These are phyloP conservation scores for Aspergillus spinulosporus DNA, from an alignment of 2,329 filamentous ascomycete species.

Conservation along the genomic window DNA sequence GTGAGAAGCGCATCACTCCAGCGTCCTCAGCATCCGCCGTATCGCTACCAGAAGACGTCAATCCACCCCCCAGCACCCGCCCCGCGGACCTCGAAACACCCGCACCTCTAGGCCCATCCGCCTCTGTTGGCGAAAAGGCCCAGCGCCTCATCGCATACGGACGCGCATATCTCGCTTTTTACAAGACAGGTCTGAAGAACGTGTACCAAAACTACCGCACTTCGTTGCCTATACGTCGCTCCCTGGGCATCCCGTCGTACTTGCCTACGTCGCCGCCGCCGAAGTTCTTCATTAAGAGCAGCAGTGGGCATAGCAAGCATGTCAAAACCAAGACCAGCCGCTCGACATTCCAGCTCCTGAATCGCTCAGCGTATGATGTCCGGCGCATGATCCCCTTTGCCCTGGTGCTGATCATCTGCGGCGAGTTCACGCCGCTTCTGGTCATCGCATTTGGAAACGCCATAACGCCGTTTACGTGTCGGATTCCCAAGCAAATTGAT, in stretches of 20 bases:
- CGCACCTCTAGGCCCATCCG: slow-evolving; percentile 46
- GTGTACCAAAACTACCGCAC: slow-evolving; percentile 65
- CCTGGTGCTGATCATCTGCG: slow-evolving; percentile 72
- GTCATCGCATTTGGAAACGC: slow-evolving; percentile 68
- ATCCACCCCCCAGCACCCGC: slow-evolving; percentile 71
- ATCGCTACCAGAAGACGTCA: slow-evolving; percentile 49
- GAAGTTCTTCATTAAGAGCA: neutral
- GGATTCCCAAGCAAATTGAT: slow-evolving; percentile 75
- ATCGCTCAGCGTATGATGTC: slow-evolving; percentile 69
- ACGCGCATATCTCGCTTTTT: slow-evolving; percentile 78
- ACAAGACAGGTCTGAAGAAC: slow-evolving; percentile 78
- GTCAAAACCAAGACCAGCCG: slow-evolving; percentile 51
- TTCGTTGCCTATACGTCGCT: slow-evolving; percentile 33
- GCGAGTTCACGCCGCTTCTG: slow-evolving; percentile 81
- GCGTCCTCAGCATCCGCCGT: slow-evolving; percentile 23
- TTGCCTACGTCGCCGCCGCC: slow-evolving; percentile 36
- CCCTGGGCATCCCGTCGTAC: slow-evolving; percentile 33
- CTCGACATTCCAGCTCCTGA: slow-evolving; percentile 68
- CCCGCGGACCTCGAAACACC: slow-evolving; percentile 70
- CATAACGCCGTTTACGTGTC: slow-evolving; percentile 77
- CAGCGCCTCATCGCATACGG: slow-evolving; percentile 54
- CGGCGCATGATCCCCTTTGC: slow-evolving; percentile 77
- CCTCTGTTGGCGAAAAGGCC: slow-evolving; percentile 42
- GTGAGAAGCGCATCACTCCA: slow-evolving; percentile 17
- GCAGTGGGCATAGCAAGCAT: neutral